A percentile compares a stretch with the other conserved stretches of the same genome.
Evolutionary conservation across 2,329 filamentous ascomycete genomes (phyloP).

Genomic region (Colletotrichum aenigma): DNA sequence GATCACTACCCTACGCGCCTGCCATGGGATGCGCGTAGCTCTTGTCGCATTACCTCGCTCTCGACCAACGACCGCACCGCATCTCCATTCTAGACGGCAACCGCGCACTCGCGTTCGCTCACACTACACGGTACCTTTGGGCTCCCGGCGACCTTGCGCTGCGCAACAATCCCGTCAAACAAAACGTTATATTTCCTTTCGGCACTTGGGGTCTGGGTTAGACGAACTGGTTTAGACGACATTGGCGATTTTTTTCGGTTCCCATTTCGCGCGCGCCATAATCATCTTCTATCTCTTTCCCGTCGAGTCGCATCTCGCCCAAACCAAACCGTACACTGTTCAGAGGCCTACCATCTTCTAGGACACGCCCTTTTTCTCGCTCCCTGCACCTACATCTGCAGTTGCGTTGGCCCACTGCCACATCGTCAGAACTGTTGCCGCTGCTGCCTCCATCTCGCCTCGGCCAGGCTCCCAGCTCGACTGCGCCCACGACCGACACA

Average conservation of each 20-base stretch:
- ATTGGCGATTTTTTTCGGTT: conserved; percentile 17
- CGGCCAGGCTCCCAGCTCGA: not conserved
- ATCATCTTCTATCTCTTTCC: conserved; percentile 9
- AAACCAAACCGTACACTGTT: not conserved
- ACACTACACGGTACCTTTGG: not conserved
- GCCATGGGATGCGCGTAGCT: conserved; percentile 40
- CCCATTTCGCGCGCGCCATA: conserved; percentile 15
- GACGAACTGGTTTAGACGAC: conserved; percentile 44
- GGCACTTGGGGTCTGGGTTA: conserved; percentile 35
- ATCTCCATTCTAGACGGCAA: conserved; percentile 2
- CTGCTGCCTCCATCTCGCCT: not conserved
- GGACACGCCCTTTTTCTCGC: not conserved
- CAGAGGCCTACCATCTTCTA: not conserved
- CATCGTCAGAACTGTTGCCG: not conserved
- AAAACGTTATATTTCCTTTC: conserved; percentile 29
- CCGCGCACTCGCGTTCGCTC: conserved; percentile 1
- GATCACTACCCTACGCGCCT: conserved; percentile 18
- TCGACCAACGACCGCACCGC: conserved; percentile 21
- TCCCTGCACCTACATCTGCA: not conserved
- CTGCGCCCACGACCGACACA: not conserved
- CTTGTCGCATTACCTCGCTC: conserved; percentile 22
- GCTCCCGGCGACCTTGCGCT: conserved; percentile 1
- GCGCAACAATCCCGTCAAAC: conserved; percentile 11
- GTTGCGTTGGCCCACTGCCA: not conserved
- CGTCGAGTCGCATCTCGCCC: not conserved